A percentile compares a stretch with the other conserved stretches of the same genome.
These are phyloP conservation scores for Cladophialophora exuberans DNA, from an alignment of 2,329 filamentous ascomycete species.

Conservation along the genomic window DNA sequence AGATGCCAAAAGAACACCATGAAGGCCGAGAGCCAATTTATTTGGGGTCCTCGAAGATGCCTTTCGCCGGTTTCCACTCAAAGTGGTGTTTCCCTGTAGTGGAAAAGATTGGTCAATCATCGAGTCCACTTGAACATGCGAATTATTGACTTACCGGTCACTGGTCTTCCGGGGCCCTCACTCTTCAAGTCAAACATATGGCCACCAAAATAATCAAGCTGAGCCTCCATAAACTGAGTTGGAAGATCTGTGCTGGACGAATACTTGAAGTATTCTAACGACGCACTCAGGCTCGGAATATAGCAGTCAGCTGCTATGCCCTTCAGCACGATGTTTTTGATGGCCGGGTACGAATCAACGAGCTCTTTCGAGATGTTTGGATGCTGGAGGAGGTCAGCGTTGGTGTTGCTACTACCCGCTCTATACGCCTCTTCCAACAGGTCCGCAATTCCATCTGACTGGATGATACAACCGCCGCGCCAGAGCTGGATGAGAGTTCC, in stretches of 20 bases:
- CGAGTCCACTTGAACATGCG: no score
- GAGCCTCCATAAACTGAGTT: slow-evolving; percentile 6
- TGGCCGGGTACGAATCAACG: not conserved
- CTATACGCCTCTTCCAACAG: not conserved
- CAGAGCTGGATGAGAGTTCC: slow-evolving; percentile 3
- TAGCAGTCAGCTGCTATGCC: not conserved
- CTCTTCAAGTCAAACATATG: not conserved
- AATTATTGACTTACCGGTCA: no score
- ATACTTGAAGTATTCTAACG: slow-evolving; percentile 4
- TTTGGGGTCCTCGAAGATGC: no score
- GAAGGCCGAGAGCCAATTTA: no score
- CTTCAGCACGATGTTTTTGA: slow-evolving; percentile 4
- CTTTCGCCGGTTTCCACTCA: slow-evolving; percentile 2
- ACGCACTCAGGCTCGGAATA: not conserved
- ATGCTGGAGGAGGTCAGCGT: not conserved
- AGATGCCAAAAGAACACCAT: no score
- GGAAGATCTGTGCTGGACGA: not conserved
- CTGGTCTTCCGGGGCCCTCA: slow-evolving; percentile 3
- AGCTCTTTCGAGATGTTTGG: not conserved
- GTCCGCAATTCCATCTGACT: slow-evolving; percentile 1
- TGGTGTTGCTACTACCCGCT: not conserved
- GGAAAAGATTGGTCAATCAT: no score
- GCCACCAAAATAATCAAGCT: not conserved
- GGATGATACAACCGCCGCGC: slow-evolving; percentile 3
- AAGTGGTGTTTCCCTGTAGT: no score